phyloP scores from a whole-genome alignment of 106 monocot species.

The Dactylorhiza incarnata region DNA sequence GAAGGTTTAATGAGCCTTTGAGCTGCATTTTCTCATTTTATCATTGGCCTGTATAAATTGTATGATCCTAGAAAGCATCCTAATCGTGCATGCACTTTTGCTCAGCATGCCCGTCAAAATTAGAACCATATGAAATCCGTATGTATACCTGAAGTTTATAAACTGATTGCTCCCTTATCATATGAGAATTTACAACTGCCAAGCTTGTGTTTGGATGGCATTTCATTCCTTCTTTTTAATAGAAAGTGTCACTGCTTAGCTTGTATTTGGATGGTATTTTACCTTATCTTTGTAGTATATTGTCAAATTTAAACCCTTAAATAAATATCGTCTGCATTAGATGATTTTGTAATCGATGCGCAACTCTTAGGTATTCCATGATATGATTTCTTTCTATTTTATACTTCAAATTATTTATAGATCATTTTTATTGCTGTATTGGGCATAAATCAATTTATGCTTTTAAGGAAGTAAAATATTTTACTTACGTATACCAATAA shows the following conservation, averaged over 20 bases:
- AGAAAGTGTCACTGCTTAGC: background rate
- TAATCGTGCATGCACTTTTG: background rate
- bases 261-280: background rate
- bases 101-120: background rate
- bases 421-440: background rate
- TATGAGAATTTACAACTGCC: background rate
- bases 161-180: background rate
- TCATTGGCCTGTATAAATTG: background rate
- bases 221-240: background rate
- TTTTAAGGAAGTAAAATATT: background rate
- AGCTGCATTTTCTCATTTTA: background rate
- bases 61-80: background rate
- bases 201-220: background rate
- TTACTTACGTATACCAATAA: background rate
- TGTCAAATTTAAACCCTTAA: background rate
- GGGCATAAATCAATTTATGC: background rate
- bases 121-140: background rate
- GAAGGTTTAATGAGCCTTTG: slow-evolving; percentile 37
- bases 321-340: background rate
- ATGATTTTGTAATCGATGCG: background rate
- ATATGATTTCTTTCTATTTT: background rate
- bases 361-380: background rate
- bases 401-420: background rate
- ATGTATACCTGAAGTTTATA: background rate
- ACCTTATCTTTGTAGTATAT: background rate